Percentiles rank a stretch among this genome's conserved stretches.
phyloP scores from a whole-genome alignment of 2,329 filamentous ascomycete species.

The Pseudogymnoascus sp. region DNA sequence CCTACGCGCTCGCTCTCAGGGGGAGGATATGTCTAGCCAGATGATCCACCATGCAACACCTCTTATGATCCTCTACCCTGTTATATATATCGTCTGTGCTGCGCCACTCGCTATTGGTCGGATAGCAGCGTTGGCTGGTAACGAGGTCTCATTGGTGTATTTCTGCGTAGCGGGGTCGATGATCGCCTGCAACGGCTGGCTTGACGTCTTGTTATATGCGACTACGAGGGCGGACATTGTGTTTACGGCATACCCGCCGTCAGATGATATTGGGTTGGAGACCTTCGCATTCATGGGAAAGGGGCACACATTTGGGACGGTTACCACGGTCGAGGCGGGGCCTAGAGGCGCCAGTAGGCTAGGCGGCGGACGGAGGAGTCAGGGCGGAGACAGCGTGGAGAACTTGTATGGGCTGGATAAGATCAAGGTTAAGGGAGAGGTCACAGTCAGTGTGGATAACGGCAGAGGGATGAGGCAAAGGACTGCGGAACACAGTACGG shows the following conservation, averaged over 20 bases:
- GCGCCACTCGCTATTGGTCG: neutral
- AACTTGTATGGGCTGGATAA: neutral
- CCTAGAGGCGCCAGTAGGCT: neutral
- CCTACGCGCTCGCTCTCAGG: neutral
- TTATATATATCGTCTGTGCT: neutral
- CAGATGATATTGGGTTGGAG: neutral
- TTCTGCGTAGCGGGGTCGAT: neutral
- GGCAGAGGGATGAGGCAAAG: neutral
- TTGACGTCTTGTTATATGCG: neutral
- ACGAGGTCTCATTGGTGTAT: neutral
- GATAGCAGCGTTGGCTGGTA: neutral
- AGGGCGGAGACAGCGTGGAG: neutral
- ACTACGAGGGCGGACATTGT: neutral
- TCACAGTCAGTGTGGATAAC: neutral
- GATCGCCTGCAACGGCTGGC: neutral
- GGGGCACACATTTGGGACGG: neutral
- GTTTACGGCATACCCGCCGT: neutral
- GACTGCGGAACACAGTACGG: neutral
- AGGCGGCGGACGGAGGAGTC: neutral
- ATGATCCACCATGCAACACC: neutral
- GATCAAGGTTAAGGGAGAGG: neutral
- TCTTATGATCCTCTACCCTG: neutral
- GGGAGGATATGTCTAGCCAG: neutral
- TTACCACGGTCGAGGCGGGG: neutral
- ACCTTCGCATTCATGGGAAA: neutral